Base-by-base conservation (phyloP, 139 green algal genomes). In the Micractinium sp. region DNA sequence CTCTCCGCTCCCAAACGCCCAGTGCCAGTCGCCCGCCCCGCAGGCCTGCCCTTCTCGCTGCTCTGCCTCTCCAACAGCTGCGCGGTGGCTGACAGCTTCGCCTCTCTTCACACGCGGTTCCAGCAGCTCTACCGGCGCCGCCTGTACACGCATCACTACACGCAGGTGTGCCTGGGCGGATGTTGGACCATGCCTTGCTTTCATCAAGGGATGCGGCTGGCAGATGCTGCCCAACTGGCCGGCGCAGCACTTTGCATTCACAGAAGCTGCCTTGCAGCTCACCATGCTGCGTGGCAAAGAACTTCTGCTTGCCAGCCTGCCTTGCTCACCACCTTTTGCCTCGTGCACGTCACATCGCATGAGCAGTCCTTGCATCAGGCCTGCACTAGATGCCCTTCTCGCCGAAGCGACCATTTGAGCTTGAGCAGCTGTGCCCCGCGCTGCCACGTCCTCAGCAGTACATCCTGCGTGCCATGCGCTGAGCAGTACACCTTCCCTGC, bases 11-110 rank as follows among this genome's bases (percentile, higher is more conserved):
- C 22, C 67, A 35, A 22, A 29, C 23, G 19, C 23, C 67, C 67
- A 18, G 15, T 75, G 1, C 23, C 23, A 9, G 20, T 63, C 31
- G 33, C 22, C 33, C 66, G 35, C 82, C 77, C 33, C 33, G 22
- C 87, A 91, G 82, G 92, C 33, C 84, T 93, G n/a, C 94, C 94
- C 18, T 94, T 94, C 80, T 94, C 94, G 0, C 87, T 97, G 74
- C 91, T 96, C 31, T 94, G 92, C 67, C 90, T 97, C 53, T 89
- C 93, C 82, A 98, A 97, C 94, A 97, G 96, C 91, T 96, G 92
- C 86, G 94, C 92, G 85, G 93, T 98, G 33, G 89, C 89, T 9
- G 47, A 74, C 79, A 96, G 92, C 33, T 95, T 98, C 61, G 69
- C 1, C 1, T 89, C 82, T 75, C 95, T 98, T 90, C 86, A 89